phyloP scores from a whole-genome alignment of 495 filamentous ascomycete genomes.

The Mycothermus thermophilus region DNA sequence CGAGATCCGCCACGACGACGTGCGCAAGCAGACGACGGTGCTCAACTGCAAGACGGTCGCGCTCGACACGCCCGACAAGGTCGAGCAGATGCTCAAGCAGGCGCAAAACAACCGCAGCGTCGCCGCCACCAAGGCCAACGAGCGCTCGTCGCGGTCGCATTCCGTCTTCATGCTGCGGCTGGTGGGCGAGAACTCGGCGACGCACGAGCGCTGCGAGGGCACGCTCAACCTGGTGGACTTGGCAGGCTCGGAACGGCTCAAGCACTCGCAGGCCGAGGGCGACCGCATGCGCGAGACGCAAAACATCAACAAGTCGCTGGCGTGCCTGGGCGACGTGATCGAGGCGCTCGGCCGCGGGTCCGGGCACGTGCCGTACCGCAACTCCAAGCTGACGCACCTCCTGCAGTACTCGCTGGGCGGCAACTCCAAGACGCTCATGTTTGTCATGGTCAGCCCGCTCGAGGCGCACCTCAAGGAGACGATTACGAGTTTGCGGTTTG shows the following conservation, averaged over 20 bases:
- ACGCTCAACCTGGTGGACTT: slow-evolving; percentile 94
- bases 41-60: slow-evolving; percentile 68
- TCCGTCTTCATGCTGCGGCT: slow-evolving; percentile 94
- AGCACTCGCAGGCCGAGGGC: slow-evolving; percentile 69
- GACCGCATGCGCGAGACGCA: slow-evolving; percentile 88
- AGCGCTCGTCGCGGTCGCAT: slow-evolving; percentile 84
- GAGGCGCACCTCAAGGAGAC: slow-evolving; percentile 88
- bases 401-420: slow-evolving; percentile 91
- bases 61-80: slow-evolving; percentile 64
- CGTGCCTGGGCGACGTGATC: slow-evolving; percentile 89
- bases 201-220: slow-evolving; percentile 74
- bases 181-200: slow-evolving; percentile 63
- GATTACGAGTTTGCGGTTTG: slow-evolving; percentile 89
- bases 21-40: slow-evolving; percentile 68
- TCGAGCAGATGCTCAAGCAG: slow-evolving; percentile 60
- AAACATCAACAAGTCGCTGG: slow-evolving; percentile 89
- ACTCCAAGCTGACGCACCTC: slow-evolving; percentile 93
- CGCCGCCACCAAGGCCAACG: slow-evolving; percentile 91
- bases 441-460: slow-evolving; percentile 91
- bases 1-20: slow-evolving; percentile 79
- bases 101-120: slow-evolving; percentile 79
- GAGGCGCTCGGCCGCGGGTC: slow-evolving; percentile 76
- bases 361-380: slow-evolving; percentile 82
- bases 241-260: slow-evolving; percentile 82
- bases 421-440: slow-evolving; percentile 96